Conservation (phyloP, 768 basidiomycete species). For the Nidularia pulvinata region DNA sequence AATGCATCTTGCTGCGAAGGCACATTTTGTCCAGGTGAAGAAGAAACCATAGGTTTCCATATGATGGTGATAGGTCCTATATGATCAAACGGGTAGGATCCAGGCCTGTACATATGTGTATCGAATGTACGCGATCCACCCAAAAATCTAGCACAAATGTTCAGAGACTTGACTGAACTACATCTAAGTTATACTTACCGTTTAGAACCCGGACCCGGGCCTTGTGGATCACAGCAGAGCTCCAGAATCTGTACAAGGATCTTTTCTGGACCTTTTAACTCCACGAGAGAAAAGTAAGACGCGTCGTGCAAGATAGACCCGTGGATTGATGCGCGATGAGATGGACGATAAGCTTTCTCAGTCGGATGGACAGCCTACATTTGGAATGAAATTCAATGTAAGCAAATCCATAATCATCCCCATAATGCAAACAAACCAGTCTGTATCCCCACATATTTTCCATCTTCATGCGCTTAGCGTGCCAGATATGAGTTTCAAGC, state of each 20-base stretch:
- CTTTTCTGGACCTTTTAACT: conserved; percentile 64
- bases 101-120: conserved; percentile 64
- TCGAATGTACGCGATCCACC: conserved; percentile 67
- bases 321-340: conserved; percentile 85
- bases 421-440: conserved; percentile 46
- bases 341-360: conserved; percentile 90
- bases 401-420: neutral
- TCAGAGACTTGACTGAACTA: conserved; percentile 1
- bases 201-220: conserved; percentile 54
- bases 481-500: conserved; percentile 98
- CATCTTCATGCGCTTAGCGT: conserved; percentile 97
- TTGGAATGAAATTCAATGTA: neutral
- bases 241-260: conserved; percentile 53
- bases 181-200: too few relatives aligned
- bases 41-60: conserved; percentile 53
- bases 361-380: conserved; percentile 80
- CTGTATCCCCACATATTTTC: conserved; percentile 90
- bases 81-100: conserved; percentile 65
- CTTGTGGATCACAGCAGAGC: conserved; percentile 65
- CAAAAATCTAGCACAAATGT: conserved; percentile 44
- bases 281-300: conserved; percentile 79
- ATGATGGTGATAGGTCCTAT: conserved; percentile 73
- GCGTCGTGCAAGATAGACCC: conserved; percentile 90
- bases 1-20: neutral
- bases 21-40: neutral